Conservation (phyloP, 2,329 filamentous ascomycete species). For the Aspergillus niger region DNA sequence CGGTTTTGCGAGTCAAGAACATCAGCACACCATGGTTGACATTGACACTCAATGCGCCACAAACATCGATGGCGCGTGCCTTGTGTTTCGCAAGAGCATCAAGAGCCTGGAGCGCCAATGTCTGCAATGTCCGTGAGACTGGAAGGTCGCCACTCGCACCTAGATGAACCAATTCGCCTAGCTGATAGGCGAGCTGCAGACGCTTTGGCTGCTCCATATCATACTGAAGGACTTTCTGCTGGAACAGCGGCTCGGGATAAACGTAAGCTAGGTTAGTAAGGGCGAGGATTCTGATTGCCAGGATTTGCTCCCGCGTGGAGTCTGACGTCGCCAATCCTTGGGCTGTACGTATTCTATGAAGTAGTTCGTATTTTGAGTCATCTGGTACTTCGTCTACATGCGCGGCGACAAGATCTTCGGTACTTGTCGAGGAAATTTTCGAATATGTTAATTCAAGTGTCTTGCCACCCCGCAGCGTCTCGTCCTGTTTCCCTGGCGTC, state of each 20-base stretch:
- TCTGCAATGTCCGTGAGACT: conserved; percentile 76
- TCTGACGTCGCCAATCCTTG: conserved; percentile 71
- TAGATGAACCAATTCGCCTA: conserved; percentile 88
- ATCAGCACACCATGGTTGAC: conserved; percentile 95
- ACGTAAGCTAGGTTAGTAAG: conserved; percentile 92
- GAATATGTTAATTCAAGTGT: conserved; percentile 64
- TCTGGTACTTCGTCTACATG: conserved; percentile 67
- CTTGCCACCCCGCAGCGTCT: conserved; percentile 49
- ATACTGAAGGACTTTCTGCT: conserved; percentile 80
- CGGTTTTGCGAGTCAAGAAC: conserved; percentile 87
- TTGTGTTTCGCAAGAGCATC: conserved; percentile 84
- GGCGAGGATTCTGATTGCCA: conserved; percentile 80
- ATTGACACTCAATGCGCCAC: conserved; percentile 88
- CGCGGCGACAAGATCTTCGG: conserved; percentile 42
- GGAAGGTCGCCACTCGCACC: conserved; percentile 67
- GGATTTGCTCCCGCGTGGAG: conserved; percentile 70
- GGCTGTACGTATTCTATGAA: conserved; percentile 81
- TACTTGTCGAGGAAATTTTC: conserved; percentile 43
- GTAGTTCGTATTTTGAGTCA: conserved; percentile 76
- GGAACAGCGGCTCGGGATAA: conserved; percentile 77
- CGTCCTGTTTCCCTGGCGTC: conserved; percentile 42
- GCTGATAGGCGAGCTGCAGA: conserved; percentile 86
- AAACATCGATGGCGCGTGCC: conserved; percentile 75
- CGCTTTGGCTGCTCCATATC: conserved; percentile 87
- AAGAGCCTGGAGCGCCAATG: conserved; percentile 75